These are phyloP conservation scores for Pseudogymnoascus sp. DNA, from an alignment of 2,329 filamentous ascomycete genomes.

Conservation along the genomic window DNA sequence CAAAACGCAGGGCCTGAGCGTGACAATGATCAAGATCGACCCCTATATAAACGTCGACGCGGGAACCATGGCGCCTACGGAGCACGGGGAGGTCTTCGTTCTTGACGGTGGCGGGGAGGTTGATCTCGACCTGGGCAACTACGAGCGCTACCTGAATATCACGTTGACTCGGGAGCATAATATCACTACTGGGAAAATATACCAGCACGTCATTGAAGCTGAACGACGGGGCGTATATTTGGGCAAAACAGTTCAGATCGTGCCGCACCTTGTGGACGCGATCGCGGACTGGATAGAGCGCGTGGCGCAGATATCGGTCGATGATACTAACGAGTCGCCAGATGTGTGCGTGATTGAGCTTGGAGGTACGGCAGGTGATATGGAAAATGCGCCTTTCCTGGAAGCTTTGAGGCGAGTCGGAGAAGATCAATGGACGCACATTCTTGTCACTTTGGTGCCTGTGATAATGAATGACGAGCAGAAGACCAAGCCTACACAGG, in stretches of 20 bases:
- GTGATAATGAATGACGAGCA: constrained; percentile 55
- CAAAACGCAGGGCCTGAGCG: constrained; percentile 71
- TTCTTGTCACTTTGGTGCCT: constrained; percentile 83
- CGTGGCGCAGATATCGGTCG: constrained; percentile 77
- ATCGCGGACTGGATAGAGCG: constrained; percentile 90
- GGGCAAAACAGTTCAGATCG: constrained; percentile 84
- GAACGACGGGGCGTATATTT: constrained; percentile 67
- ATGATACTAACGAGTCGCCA: constrained; percentile 72
- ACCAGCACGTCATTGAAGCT: constrained; percentile 75
- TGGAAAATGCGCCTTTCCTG: constrained; percentile 81
- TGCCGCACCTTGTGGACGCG: constrained; percentile 87
- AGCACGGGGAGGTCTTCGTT: constrained; percentile 86
- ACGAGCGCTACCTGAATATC: constrained; percentile 74
- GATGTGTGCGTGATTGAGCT: constrained; percentile 85
- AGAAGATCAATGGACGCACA: constrained; percentile 75
- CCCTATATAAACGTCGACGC: constrained; percentile 71
- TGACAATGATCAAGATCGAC: constrained; percentile 62
- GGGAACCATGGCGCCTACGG: constrained; percentile 59
- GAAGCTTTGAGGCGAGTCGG: constrained; percentile 73
- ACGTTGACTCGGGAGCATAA: constrained; percentile 81
- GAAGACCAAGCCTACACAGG: constrained; percentile 96
- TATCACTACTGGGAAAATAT: constrained; percentile 96
- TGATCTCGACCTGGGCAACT: constrained; percentile 67
- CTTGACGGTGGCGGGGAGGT: constrained; percentile 74
- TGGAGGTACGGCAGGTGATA: constrained; percentile 59